A percentile compares a stretch with the other conserved stretches of the same genome.
These are phyloP conservation scores for Salix purpurea DNA, from an alignment of 345 rosid species.

Conservation along the genomic window DNA sequence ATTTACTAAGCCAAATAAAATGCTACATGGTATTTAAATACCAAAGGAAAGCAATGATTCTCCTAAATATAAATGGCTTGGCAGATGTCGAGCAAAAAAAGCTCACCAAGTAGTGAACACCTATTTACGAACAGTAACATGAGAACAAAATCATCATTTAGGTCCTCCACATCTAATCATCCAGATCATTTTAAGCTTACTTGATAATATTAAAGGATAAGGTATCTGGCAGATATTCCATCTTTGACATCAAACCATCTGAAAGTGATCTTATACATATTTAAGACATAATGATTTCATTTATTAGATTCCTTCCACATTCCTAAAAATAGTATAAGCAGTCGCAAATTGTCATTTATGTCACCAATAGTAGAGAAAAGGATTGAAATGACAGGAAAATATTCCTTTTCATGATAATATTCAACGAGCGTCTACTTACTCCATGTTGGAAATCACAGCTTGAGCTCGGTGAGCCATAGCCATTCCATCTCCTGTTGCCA, in stretches of 20 bases:
- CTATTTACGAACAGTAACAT: background rate
- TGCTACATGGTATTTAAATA: background rate
- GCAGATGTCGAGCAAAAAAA: background rate
- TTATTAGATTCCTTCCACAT: too few relatives aligned
- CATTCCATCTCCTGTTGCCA: constrained; percentile 96
- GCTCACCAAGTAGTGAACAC: background rate
- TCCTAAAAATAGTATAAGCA: too few relatives aligned
- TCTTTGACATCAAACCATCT: background rate
- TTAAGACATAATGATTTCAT: background rate
- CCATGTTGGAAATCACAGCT: constrained; percentile 96
- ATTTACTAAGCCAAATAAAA: background rate
- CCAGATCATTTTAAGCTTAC: background rate
- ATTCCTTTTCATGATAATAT: background rate
- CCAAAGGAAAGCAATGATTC: background rate
- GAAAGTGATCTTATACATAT: background rate
- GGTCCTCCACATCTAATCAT: background rate
- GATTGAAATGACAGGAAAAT: background rate
- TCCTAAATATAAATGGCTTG: background rate
- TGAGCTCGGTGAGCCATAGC: constrained; percentile 96
- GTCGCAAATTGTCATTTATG: background rate
- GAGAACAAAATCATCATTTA: background rate
- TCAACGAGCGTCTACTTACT: constrained; percentile 50
- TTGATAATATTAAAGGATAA: background rate
- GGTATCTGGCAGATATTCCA: background rate
- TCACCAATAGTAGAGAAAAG: background rate